phyloP scores from a whole-genome alignment of 495 filamentous ascomycete species.

The Podospora pseudoanserina region DNA sequence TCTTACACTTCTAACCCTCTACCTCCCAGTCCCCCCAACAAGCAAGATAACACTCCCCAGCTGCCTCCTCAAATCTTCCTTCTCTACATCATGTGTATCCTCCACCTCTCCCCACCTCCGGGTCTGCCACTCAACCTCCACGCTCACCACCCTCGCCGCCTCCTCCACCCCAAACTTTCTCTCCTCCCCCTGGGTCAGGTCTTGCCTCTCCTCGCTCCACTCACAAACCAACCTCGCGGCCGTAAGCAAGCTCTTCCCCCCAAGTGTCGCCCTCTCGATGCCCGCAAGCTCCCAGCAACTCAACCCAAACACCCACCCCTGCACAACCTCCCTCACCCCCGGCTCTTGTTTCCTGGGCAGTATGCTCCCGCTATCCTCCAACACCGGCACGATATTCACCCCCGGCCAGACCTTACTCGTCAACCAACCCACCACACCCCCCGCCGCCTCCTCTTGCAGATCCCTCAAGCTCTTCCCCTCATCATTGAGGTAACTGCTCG shows the following conservation, averaged over 20 bases:
- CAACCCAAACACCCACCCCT: slow-evolving; percentile 72
- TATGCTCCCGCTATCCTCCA: slow-evolving; percentile 58
- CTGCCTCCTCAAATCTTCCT: slow-evolving; percentile 84
- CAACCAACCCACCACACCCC: slow-evolving; percentile 66
- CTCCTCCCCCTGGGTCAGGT: slow-evolving; percentile 1
- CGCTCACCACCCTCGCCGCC: slow-evolving; percentile 69
- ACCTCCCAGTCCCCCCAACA: slow-evolving; percentile 54
- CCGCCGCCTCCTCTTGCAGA: slow-evolving; percentile 63
- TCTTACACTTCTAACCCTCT: neutral
- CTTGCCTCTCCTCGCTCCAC: slow-evolving; percentile 69
- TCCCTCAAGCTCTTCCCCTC: slow-evolving; percentile 58
- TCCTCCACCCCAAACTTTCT: slow-evolving; percentile 60
- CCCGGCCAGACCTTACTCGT: slow-evolving; percentile 80
- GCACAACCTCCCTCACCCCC: slow-evolving; percentile 68
- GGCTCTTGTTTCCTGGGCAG: slow-evolving; percentile 66
- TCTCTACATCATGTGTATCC: slow-evolving; percentile 96
- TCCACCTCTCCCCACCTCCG: slow-evolving; percentile 93
- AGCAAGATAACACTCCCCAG: slow-evolving; percentile 80
- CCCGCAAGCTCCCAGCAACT: slow-evolving; percentile 76
- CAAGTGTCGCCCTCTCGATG: slow-evolving; percentile 76
- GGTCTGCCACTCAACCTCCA: slow-evolving; percentile 91
- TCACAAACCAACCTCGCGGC: slow-evolving; percentile 75
- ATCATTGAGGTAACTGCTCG: slow-evolving; percentile 18
- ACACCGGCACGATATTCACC: slow-evolving; percentile 66
- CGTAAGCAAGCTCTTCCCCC: slow-evolving; percentile 78